A percentile compares a stretch with the other conserved stretches of the same genome.
phyloP scores from a whole-genome alignment of 257 asterid species.

The Pogostemon cablin region DNA sequence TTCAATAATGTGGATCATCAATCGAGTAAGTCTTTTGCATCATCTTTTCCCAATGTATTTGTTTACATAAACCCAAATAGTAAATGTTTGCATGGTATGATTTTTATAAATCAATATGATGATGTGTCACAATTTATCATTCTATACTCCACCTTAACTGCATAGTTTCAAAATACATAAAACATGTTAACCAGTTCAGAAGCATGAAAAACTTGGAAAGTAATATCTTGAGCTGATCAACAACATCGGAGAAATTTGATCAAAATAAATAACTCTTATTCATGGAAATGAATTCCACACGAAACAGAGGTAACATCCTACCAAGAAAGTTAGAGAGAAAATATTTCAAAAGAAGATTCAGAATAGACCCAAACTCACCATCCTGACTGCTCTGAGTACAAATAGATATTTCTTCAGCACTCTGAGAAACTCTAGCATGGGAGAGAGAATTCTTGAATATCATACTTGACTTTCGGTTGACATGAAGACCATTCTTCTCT shows the following conservation, averaged over 20 bases:
- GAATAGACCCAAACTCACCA: conserved; percentile 48
- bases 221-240: background rate
- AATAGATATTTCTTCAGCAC: conserved; percentile 42
- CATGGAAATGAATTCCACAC: background rate
- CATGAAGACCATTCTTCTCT: conserved; percentile 71
- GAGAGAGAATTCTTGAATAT: conserved; percentile 78
- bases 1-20: too few relatives aligned
- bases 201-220: too few relatives aligned
- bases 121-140: too few relatives aligned
- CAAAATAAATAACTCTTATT: background rate
- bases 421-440: conserved; percentile 49
- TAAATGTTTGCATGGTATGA: too few relatives aligned
- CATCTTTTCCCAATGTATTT: too few relatives aligned
- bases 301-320: background rate
- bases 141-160: too few relatives aligned
- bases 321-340: background rate
- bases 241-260: conserved; percentile 1
- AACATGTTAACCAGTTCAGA: too few relatives aligned
- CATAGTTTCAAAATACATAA: too few relatives aligned
- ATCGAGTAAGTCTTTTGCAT: too few relatives aligned
- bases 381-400: conserved; percentile 46
- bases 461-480: conserved; percentile 69
- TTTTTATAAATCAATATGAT: too few relatives aligned
- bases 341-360: background rate
- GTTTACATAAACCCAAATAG: too few relatives aligned